A percentile compares a stretch with the other conserved stretches of the same genome.
These are phyloP conservation scores for Lantana camara DNA, from an alignment of 257 asterid species.

Conservation along the genomic window DNA sequence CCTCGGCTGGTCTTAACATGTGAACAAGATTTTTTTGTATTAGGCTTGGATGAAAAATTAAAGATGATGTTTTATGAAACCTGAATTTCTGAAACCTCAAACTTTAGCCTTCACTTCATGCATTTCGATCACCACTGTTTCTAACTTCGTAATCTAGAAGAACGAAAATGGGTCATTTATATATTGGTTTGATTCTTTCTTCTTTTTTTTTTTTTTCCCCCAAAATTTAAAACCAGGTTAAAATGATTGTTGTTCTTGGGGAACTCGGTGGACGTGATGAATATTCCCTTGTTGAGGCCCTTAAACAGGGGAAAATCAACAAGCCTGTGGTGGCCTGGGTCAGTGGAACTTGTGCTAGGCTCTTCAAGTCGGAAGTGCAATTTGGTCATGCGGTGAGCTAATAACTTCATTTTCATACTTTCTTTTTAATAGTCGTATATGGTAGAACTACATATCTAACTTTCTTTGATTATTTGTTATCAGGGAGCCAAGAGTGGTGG, in stretches of 20 bases:
- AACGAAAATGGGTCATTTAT: neutral
- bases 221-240: conserved; percentile 57
- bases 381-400: conserved; percentile 98
- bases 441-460: conserved; percentile 20
- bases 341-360: conserved; percentile 97
- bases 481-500: conserved; percentile 99
- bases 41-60: neutral
- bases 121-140: conserved; percentile 9
- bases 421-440: neutral
- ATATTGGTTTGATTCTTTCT: conserved; percentile 24
- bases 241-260: conserved; percentile 97
- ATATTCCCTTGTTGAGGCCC: conserved; percentile 96
- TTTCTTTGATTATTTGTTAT: conserved; percentile 20
- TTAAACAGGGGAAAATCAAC: conserved; percentile 87
- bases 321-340: conserved; percentile 99
- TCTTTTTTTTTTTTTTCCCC: too few species aligned
- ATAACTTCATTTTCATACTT: conserved; percentile 9
- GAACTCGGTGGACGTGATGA: conserved; percentile 99
- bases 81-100: neutral
- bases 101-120: conserved; percentile 14
- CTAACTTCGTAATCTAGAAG: conserved; percentile 13
- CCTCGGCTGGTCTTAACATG: neutral
- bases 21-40: conserved; percentile 5
- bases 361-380: conserved; percentile 99
- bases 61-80: neutral